These are phyloP conservation scores for Cubamyces sp. DNA, from an alignment of 768 basidiomycete species.

Conservation along the genomic window DNA sequence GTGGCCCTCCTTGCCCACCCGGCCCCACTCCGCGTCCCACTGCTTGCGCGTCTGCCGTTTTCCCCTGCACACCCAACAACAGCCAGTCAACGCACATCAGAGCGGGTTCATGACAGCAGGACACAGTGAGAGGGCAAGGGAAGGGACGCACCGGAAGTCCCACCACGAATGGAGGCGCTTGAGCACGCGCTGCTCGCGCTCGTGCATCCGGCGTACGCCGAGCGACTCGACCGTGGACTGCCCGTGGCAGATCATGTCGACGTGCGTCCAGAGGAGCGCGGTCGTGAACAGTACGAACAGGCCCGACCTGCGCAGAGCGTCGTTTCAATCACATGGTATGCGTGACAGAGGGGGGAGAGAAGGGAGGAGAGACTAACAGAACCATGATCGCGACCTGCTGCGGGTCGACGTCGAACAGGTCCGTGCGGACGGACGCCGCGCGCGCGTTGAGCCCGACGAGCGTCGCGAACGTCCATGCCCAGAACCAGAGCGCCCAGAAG, in stretches of 20 bases:
- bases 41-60: conserved; percentile 47
- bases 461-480: conserved; percentile 64
- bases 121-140: background rate
- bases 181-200: conserved; percentile 61
- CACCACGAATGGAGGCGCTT: conserved; percentile 56
- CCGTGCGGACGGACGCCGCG: conserved; percentile 21
- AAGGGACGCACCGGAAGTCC: conserved; percentile 51
- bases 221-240: conserved; percentile 86
- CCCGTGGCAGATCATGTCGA: conserved; percentile 60
- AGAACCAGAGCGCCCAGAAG: conserved; percentile 61
- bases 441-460: conserved; percentile 57
- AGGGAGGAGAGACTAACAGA: conserved; percentile 52
- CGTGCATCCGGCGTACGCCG: conserved; percentile 56
- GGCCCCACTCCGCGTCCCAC: conserved; percentile 87
- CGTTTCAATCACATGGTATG: background rate
- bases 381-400: conserved; percentile 75
- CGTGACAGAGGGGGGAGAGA: conserved; percentile 8
- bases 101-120: background rate
- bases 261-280: conserved; percentile 60
- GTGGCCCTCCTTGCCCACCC: conserved; percentile 73
- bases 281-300: conserved; percentile 75
- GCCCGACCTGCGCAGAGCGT: conserved; percentile 51
- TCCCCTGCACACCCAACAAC: conserved; percentile 41
- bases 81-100: background rate
- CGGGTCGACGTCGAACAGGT: conserved; percentile 52